Evolutionary conservation across 176 grass and related monocot genomes (phyloP), one percentile per base, ranked within the genome.

Genomic region (Bothriochloa decipiens): DNA sequence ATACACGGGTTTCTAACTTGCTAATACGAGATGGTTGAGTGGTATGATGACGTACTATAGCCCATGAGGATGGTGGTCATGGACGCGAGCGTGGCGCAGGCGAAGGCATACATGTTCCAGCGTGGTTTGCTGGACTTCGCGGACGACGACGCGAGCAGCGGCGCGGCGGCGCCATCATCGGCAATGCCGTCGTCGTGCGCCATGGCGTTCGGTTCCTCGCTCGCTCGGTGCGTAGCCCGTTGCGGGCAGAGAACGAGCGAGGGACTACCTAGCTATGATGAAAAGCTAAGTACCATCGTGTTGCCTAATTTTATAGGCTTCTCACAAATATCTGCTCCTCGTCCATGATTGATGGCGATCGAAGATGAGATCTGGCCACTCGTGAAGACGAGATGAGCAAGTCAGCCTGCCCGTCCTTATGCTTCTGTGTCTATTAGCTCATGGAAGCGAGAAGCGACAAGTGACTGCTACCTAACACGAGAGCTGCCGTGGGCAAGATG

Each of bases 1-100:
- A 52, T 14, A 32, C 29, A 32, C 29, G 29, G 49, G 49, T 13
- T 17, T 15, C 49, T 47, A 47, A 11, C 10, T 45, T 4, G 17
- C 50, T 18, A 20, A 16, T 53, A 18, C 6, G 17, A 53, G 5
- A 16, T 53, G 50, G 16, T 53, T 53, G 50, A 53, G 6, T 53
- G 50, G 50, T 20, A 36, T 36, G 35, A 3, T 12, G 41, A 73
- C 68, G 1, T 69, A 90, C 88, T 85, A 66, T 90, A 90, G 42
- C 88, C 79, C 73, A 83, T 68, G 33, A 90, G 49, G 35, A 90
- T 78, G 70, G 83, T 86, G 55, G 84, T 90, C 78, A 77, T 78
- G 72, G 88, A 86, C 27, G 78, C 83, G 13, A 90, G 72, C 28
- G 74, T 82, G 39, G 78, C 39, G 45, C 78, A 90, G 39, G 13